Conservation (phyloP, 2,329 filamentous ascomycete genomes). For the Cladophialophora carrionii region DNA sequence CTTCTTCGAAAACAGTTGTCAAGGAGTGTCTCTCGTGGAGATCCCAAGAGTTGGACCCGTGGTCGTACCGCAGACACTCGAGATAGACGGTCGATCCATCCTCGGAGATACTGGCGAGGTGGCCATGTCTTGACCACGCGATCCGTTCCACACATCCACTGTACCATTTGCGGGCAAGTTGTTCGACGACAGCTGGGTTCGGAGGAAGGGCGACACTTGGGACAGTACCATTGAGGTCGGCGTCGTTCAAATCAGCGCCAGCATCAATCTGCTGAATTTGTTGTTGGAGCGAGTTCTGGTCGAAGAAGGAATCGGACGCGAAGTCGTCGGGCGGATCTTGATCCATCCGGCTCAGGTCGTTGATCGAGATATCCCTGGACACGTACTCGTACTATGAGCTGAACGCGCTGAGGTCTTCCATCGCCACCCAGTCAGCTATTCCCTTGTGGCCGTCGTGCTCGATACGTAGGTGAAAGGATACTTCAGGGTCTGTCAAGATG, state of each 20-base stretch:
- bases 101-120: slow-evolving; percentile 35
- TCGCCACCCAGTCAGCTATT: background rate
- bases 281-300: slow-evolving; percentile 30
- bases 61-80: slow-evolving; percentile 30
- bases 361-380: background rate
- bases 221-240: slow-evolving; percentile 8
- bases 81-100: slow-evolving; percentile 33
- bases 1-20: slow-evolving; percentile 33
- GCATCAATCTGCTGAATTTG: slow-evolving; percentile 35
- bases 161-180: slow-evolving; percentile 29
- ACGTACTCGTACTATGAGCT: background rate
- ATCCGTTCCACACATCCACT: slow-evolving; percentile 33
- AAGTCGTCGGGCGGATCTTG: slow-evolving; percentile 32
- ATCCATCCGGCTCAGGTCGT: slow-evolving; percentile 19
- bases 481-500: background rate
- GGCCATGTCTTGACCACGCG: slow-evolving; percentile 36
- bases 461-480: background rate
- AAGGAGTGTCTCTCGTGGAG: slow-evolving; percentile 26
- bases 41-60: slow-evolving; percentile 26
- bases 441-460: background rate
- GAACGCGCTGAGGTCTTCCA: background rate
- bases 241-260: slow-evolving; percentile 18
- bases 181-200: slow-evolving; percentile 28
- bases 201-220: slow-evolving; percentile 27
- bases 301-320: slow-evolving; percentile 37